Conservation (phyloP, 164 flowering plant genomes). For the Magnolia kwangsiensis region DNA sequence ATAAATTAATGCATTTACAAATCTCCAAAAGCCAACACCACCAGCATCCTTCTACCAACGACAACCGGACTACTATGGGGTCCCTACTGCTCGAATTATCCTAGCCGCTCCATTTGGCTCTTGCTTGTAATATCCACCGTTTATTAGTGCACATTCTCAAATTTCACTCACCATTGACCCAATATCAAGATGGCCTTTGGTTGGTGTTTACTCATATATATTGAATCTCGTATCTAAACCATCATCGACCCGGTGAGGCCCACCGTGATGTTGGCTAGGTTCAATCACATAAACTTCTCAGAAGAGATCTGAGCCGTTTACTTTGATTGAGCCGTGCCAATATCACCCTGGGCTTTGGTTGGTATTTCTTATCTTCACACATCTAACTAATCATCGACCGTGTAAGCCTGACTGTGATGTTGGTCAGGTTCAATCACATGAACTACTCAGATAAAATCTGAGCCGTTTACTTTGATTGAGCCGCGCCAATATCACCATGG, state of each 20-base stretch:
- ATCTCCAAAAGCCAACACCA: too few relatives aligned
- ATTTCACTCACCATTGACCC: background rate
- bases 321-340: background rate
- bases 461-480: background rate
- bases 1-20: background rate
- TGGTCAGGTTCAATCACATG: background rate
- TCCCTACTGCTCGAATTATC: too few relatives aligned
- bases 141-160: too few relatives aligned
- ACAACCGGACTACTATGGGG: too few relatives aligned
- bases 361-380: background rate
- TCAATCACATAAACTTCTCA: background rate
- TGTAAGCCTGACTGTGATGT: background rate
- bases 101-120: too few relatives aligned
- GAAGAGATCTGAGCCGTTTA: background rate
- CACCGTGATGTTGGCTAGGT: background rate
- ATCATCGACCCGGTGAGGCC: background rate
- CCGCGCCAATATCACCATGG: background rate
- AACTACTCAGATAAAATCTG: background rate
- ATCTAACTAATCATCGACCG: background rate
- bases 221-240: background rate
- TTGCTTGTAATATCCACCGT: too few relatives aligned
- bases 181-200: background rate
- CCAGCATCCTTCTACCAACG: too few relatives aligned
- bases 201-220: background rate
- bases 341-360: background rate